A percentile compares a stretch with the other conserved stretches of the same genome.
phyloP scores from a whole-genome alignment of 2,329 filamentous ascomycete species.

The Tolypocladium guangdongense region DNA sequence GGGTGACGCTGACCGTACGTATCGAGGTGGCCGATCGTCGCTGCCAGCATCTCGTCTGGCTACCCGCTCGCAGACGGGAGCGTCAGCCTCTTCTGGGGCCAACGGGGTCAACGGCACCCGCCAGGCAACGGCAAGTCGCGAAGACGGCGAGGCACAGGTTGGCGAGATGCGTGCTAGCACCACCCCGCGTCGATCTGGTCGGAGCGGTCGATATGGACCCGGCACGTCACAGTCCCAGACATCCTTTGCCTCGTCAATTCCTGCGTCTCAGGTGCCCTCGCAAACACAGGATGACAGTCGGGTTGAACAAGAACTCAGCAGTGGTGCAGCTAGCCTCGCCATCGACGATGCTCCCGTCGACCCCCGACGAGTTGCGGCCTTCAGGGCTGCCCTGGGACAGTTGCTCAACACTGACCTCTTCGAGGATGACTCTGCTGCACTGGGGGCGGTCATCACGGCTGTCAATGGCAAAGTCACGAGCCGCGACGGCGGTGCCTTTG shows the following conservation, averaged over 20 bases:
- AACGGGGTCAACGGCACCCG: conserved; percentile 24
- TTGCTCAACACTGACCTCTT: conserved; percentile 78
- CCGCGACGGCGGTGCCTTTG: conserved; percentile 49
- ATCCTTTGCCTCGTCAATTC: conserved; percentile 71
- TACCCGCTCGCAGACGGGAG: conserved; percentile 7
- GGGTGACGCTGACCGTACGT: conserved; percentile 48
- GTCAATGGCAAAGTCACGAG: conserved; percentile 62
- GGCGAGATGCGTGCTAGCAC: conserved; percentile 12
- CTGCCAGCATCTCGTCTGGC: conserved; percentile 19
- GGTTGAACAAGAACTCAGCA: conserved; percentile 34
- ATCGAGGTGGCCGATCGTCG: conserved; percentile 28
- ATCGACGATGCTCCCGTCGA: conserved; percentile 42
- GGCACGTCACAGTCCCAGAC: conserved; percentile 33
- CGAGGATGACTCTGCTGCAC: conserved; percentile 68
- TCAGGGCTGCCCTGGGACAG: conserved; percentile 73
- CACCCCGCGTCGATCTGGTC: conserved; percentile 31
- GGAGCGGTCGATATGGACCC: conserved; percentile 24
- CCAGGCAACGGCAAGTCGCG: background rate
- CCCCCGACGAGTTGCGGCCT: conserved; percentile 54
- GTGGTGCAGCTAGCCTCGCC: conserved; percentile 28
- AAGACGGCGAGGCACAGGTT: conserved; percentile 30
- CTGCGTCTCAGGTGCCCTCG: conserved; percentile 56
- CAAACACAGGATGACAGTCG: conserved; percentile 31
- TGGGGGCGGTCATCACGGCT: conserved; percentile 63
- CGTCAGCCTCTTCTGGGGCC: conserved; percentile 24